Evolutionary conservation across 148 eudicot species (phyloP), one percentile per base, ranked within the genome.

Genomic region (Camellia sinensis): DNA sequence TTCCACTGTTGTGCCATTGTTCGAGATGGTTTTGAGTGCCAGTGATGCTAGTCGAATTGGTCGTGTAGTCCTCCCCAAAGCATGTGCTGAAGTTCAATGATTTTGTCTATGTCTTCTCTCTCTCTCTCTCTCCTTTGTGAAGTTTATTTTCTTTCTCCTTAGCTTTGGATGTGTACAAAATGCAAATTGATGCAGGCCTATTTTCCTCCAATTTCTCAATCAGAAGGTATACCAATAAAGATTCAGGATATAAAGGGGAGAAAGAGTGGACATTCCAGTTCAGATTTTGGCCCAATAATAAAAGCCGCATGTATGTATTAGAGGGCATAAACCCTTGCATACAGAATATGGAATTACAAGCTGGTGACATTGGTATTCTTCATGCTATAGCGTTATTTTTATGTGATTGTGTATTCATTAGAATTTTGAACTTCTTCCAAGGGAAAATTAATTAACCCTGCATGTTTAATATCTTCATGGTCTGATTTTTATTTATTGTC

Each of bases 1-100:
- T 78, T 91, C 99, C 45, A 88, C 90, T 66, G 86, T 93, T 67
- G 94, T 88, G 46, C 99, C 99, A 17, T 86, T 96, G 77, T 96
- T 96, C 70, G 99, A 96, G 91, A 96, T 93, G 91, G 88, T 93
- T 79, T 81, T 96, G 63, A 96, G 99, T 83, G 95, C 99, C 48
- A 96, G 99, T 91, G 99, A 96, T 87, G 99, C 99, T 68, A 94
- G 99, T 79, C 95, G 95, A 71, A 96, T 96, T 65, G 99, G 99
- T 80, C 97, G 98, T 57, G 85, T 96, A 85, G 99, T 96, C 73
- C 98, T 96, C 64, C 99, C 99, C 19, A 96, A 96, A 85, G 99
- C 99, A 80, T 96, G 99, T 83, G 99, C 99, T 79, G 99, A 96
- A 87, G 98, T 82, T 67, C 40, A 46, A 21, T 40, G 60, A 40